Base-by-base conservation (phyloP, 2,329 filamentous ascomycete genomes). In the Talaromyces sp. region DNA sequence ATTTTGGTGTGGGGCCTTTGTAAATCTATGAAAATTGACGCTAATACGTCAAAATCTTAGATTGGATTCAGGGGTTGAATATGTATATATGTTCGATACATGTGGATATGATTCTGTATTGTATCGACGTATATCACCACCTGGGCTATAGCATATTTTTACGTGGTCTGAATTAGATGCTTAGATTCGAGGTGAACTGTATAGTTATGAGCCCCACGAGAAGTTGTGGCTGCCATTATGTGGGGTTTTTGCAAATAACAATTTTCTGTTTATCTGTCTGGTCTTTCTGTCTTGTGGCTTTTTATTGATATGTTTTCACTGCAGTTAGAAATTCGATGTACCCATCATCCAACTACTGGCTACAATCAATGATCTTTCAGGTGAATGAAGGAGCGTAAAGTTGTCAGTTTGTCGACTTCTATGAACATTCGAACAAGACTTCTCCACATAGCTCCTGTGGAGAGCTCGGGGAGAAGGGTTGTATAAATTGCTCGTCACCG, bases 391-490 rank as follows among this genome's bases (percentile, higher is more conserved):
- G 45, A 49, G 5, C 3, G 27, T 27, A 7, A 7, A 6, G 24
- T 50, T 16, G 45, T 24, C 19, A 24, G 27, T 22, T 27, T 50
- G 22, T 6, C 9, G 10, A 22, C 11, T 2, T 16, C 4, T 27
- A 10, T 31, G 5, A 31, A 31, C 27, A 31, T 31, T 31, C 9
- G 2, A 22, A 47, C 19, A 50, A 50, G 14, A 27, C 31, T 22
- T 35, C 50, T 37, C 50, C 50, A 56, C 50, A 56, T 56, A 52
- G 50, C 27, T 33, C 19, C 37, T 56, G 50, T 56, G 50, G 50
- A 56, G 50, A 56, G 50, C 50, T 37, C 50, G 50, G 50, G 50
- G 50, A 56, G 50, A 22, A 56, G 16, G 22, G 19, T 13, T 37
- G n/a, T 56, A 56, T 56, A 56, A 37, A 56, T 37, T 13, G 9